These are phyloP conservation scores for Globisporangium emineosum DNA, from an alignment of 352 stramenopile genomes.

Conservation along the genomic window DNA sequence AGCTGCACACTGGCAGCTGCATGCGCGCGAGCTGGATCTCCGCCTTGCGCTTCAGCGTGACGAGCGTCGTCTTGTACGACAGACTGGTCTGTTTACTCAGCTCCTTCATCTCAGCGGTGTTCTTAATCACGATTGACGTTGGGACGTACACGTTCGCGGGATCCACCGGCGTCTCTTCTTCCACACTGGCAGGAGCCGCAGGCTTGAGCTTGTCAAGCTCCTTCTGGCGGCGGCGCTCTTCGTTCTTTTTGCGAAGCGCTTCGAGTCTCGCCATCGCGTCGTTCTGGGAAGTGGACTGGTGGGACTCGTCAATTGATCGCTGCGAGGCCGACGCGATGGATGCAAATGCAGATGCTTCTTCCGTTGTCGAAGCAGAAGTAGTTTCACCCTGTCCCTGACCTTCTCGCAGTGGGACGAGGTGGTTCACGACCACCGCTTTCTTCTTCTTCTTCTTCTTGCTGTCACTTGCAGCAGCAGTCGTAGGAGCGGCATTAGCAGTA, in stretches of 20 bases:
- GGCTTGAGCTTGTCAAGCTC: constrained; percentile 22
- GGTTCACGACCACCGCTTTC: constrained; percentile 24
- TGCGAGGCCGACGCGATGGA: not conserved
- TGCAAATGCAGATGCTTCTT: not conserved
- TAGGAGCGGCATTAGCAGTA: not conserved
- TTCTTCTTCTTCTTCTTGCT: constrained; percentile 22
- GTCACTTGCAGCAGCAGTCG: not conserved
- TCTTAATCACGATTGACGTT: constrained; percentile 70
- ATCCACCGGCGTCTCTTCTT: constrained; percentile 27
- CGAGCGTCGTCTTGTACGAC: constrained; percentile 67
- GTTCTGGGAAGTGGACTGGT: constrained; percentile 51
- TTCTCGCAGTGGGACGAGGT: constrained; percentile 28
- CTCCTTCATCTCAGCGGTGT: constrained; percentile 46
- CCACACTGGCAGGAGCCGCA: constrained; percentile 5
- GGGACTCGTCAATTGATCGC: not conserved
- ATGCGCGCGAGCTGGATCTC: constrained; percentile 90
- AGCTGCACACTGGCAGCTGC: constrained; percentile 96
- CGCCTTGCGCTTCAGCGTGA: constrained; percentile 71
- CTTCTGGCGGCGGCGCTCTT: constrained; percentile 55
- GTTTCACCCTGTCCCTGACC: constrained; percentile 1
- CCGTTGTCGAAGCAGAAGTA: not conserved
- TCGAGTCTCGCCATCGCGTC: constrained; percentile 66
- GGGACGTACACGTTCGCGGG: constrained; percentile 53
- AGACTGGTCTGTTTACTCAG: constrained; percentile 47
- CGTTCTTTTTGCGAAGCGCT: constrained; percentile 76